These are phyloP conservation scores for Epicoccum nigrum DNA, from an alignment of 2,329 filamentous ascomycete species.

Conservation along the genomic window DNA sequence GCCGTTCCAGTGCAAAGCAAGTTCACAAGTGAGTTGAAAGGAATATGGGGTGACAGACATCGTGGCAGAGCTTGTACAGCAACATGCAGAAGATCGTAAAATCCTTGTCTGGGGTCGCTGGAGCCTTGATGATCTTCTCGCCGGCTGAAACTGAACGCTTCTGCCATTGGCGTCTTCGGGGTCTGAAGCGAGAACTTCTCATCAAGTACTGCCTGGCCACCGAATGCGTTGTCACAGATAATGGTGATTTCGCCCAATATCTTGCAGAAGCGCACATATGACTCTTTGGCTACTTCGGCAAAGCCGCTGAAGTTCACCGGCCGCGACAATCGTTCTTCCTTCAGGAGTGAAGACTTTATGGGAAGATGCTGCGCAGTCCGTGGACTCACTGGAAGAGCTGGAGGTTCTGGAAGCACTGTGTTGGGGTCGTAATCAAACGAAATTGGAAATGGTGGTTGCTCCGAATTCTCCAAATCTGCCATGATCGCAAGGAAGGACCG, in stretches of 20 bases:
- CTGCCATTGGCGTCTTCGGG: constrained; percentile 92
- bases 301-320: constrained; percentile 67
- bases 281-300: constrained; percentile 78
- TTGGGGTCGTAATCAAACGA: constrained; percentile 59
- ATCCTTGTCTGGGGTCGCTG: constrained; percentile 86
- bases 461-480: constrained; percentile 86
- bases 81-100: constrained; percentile 94
- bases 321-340: constrained; percentile 70
- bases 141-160: constrained; percentile 88
- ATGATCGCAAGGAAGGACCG: constrained; percentile 92
- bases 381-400: constrained; percentile 42
- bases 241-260: constrained; percentile 95
- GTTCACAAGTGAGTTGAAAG: constrained; percentile 92
- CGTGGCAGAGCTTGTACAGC: constrained; percentile 93
- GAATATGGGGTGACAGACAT: constrained; percentile 89
- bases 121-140: constrained; percentile 77
- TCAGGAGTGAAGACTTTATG: constrained; percentile 48
- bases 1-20: constrained; percentile 95
- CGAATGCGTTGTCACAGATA: constrained; percentile 95
- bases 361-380: constrained; percentile 39
- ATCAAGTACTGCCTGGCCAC: constrained; percentile 90
- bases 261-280: constrained; percentile 90
- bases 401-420: constrained; percentile 46
- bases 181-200: constrained; percentile 89
- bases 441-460: constrained; percentile 83